Evolutionary conservation across 352 stramenopile genomes (phyloP).

Genomic region (Phytopythium montanum): DNA sequence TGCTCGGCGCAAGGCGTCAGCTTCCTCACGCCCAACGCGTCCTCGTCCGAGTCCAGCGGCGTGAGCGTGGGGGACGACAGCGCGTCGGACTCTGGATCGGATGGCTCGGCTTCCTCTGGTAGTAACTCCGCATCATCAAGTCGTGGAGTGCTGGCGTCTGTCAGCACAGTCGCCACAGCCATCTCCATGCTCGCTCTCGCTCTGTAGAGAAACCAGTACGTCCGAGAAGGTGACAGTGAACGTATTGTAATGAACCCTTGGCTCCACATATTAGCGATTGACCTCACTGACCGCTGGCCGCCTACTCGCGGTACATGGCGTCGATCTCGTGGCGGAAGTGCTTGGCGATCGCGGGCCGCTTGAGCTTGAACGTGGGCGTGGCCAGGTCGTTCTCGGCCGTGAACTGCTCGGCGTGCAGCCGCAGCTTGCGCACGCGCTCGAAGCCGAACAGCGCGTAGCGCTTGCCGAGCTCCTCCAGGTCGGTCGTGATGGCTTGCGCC

Average conservation of each 20-base stretch:
- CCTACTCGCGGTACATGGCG: too few species aligned
- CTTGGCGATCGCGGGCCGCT: too few species aligned
- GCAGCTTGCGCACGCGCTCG: too few species aligned
- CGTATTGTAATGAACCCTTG: not conserved
- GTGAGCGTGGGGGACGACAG: slow-evolving; percentile 13
- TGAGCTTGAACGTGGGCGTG: too few species aligned
- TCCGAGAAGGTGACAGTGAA: not conserved
- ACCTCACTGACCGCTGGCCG: too few species aligned
- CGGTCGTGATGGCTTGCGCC: too few species aligned
- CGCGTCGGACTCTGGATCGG: slow-evolving; percentile 8
- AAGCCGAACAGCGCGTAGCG: too few species aligned
- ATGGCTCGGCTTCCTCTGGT: slow-evolving; percentile 11
- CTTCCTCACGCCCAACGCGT: slow-evolving; percentile 10
- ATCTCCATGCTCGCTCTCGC: not conserved
- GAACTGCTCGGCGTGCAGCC: too few species aligned
- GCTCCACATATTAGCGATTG: too few species aligned
- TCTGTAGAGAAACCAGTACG: not conserved
- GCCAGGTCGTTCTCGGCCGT: too few species aligned
- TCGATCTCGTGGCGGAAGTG: not conserved
- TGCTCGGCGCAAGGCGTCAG: slow-evolving; percentile 26
- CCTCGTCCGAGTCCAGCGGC: not conserved
- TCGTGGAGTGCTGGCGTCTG: not conserved
- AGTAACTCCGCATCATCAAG: not conserved
- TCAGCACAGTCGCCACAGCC: not conserved
- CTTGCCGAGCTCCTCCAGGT: too few species aligned